These are phyloP conservation scores for Botrytis porri DNA, from an alignment of 2,329 filamentous ascomycete species.

Conservation along the genomic window DNA sequence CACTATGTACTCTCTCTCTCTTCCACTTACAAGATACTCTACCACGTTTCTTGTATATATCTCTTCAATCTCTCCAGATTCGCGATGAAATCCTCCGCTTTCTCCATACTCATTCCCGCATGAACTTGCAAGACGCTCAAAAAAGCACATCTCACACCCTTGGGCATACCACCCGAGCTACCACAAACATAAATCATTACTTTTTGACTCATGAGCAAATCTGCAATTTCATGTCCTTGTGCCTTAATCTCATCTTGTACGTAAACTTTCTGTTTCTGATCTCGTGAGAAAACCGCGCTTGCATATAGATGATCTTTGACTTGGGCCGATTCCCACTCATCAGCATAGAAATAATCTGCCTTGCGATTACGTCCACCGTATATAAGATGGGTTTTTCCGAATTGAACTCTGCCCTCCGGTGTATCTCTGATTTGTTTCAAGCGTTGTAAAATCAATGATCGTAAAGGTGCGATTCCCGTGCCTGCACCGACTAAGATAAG, in stretches of 20 bases:
- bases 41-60: conserved; percentile 72
- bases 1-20: neutral
- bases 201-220: conserved; percentile 49
- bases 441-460: conserved; percentile 78
- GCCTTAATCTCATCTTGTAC: conserved; percentile 50
- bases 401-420: conserved; percentile 31
- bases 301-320: conserved; percentile 41
- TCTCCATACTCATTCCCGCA: conserved; percentile 38
- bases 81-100: conserved; percentile 54
- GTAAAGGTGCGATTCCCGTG: conserved; percentile 82
- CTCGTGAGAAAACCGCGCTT: conserved; percentile 68
- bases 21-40: neutral
- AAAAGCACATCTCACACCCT: conserved; percentile 63
- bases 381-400: conserved; percentile 56
- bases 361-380: conserved; percentile 76
- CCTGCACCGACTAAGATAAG: conserved; percentile 79
- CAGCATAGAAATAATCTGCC: conserved; percentile 77
- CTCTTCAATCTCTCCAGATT: conserved; percentile 59
- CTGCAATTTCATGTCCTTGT: conserved; percentile 41
- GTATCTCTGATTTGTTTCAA: conserved; percentile 22
- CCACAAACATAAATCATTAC: conserved; percentile 59
- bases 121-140: conserved; percentile 55
- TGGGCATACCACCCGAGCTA: conserved; percentile 66
- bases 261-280: conserved; percentile 63
- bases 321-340: conserved; percentile 65